Conservation (phyloP, 2,329 filamentous ascomycete species). For the Claviceps sp. region DNA sequence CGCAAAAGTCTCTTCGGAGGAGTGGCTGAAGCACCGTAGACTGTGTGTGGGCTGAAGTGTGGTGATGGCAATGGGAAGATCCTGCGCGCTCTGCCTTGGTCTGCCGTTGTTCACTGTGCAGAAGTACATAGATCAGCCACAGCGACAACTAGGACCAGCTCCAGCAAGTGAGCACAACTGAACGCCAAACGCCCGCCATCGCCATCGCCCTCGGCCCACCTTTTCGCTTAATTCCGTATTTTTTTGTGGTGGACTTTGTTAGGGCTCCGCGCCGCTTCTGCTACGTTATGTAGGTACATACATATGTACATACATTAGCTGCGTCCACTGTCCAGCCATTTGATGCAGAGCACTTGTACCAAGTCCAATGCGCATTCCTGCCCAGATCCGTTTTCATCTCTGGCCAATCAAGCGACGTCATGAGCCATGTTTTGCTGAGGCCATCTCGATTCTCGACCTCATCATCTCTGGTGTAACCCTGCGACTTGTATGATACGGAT, state of each 20-base stretch:
- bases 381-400: not conserved
- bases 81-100: constrained; percentile 8
- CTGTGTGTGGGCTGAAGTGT: constrained; percentile 1
- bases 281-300: too few species aligned
- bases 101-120: not conserved
- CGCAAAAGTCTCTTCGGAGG: constrained; percentile 9
- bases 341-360: too few species aligned
- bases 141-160: too few species aligned
- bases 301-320: not conserved
- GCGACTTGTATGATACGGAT: not conserved
- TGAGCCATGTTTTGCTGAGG: too few species aligned
- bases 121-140: too few species aligned
- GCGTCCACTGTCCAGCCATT: too few species aligned
- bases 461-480: not conserved
- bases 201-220: constrained; percentile 2
- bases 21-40: constrained; percentile 5
- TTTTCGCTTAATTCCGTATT: constrained; percentile 12
- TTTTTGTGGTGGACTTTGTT: constrained; percentile 14
- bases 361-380: not conserved
- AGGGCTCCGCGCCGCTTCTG: constrained; percentile 10
- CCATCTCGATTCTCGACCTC: too few species aligned
- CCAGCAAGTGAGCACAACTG: not conserved
- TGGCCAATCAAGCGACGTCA: not conserved
- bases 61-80: constrained; percentile 10
- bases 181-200: not conserved